phyloP scores from a whole-genome alignment of 78 protist species.

The Dictyostelium purpureum region DNA sequence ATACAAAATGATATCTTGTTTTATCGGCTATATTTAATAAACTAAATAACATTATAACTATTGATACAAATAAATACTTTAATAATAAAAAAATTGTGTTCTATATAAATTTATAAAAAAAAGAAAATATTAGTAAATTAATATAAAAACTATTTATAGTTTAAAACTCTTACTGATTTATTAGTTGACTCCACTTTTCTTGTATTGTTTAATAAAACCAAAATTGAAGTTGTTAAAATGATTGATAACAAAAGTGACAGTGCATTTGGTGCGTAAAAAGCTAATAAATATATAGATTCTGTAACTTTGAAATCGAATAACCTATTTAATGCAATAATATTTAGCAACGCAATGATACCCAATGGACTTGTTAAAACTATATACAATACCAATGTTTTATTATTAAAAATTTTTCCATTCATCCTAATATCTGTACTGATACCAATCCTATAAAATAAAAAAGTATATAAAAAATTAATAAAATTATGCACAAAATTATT shows the following conservation, averaged over 20 bases:
- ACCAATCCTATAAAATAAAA: background rate
- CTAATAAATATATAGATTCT: background rate
- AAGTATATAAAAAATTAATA: background rate
- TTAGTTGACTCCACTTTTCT: background rate
- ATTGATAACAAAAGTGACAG: background rate
- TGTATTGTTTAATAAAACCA: background rate
- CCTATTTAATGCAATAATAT: slow-evolving; percentile 7
- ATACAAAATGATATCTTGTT: slow-evolving; percentile 10
- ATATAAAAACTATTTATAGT: too few species aligned
- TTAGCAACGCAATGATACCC: background rate
- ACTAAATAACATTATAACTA: background rate
- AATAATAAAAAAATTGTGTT: background rate
- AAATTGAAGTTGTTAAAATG: background rate
- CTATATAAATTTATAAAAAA: background rate
- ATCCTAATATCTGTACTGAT: slow-evolving; percentile 9
- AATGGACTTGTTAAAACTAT: background rate
- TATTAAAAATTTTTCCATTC: slow-evolving; percentile 10
- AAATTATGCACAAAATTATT: background rate
- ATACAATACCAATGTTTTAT: background rate
- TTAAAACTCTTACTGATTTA: background rate
- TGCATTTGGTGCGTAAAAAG: slow-evolving; percentile 10
- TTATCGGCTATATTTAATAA: background rate
- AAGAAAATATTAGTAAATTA: background rate
- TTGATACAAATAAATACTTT: background rate
- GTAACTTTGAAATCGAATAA: background rate